phyloP scores from a whole-genome alignment of 805 yeast species.

The Lachancea nothofagi region DNA sequence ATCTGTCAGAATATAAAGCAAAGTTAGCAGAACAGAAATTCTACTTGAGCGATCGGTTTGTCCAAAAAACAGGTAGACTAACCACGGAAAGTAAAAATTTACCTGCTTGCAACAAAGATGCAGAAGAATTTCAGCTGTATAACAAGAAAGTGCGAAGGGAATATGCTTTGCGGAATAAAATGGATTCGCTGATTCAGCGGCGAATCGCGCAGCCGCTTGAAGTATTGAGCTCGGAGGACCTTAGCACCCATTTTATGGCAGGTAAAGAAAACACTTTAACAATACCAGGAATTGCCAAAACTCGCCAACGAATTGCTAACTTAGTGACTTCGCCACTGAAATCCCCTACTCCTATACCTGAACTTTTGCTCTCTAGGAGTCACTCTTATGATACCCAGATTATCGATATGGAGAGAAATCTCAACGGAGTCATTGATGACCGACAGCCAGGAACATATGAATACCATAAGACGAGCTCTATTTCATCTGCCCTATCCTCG shows the following conservation, averaged over 20 bases:
- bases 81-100: neutral
- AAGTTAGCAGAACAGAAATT: conserved; percentile 19
- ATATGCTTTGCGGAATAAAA: conserved; percentile 26
- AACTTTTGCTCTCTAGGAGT: neutral
- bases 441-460: neutral
- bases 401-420: conserved; percentile 12
- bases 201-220: conserved; percentile 16
- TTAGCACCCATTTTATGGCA: conserved; percentile 16
- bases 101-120: conserved; percentile 3
- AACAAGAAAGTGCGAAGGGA: conserved; percentile 34
- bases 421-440: conserved; percentile 8
- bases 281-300: neutral
- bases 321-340: neutral
- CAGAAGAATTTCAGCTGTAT: conserved; percentile 32
- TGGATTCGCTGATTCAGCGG: conserved; percentile 18
- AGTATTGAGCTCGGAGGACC: conserved; percentile 15
- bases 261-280: conserved; percentile 12
- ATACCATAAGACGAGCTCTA: no score
- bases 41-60: conserved; percentile 20
- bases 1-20: conserved; percentile 13
- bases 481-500: no score
- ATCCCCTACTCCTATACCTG: neutral
- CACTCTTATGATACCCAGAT: conserved; percentile 8
- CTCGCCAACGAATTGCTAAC: neutral
- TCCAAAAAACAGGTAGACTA: conserved; percentile 10